A percentile compares a stretch with the other conserved stretches of the same genome.
These are phyloP conservation scores for Sclerotinia glacialis DNA, from an alignment of 2,329 filamentous ascomycete species.

Conservation along the genomic window DNA sequence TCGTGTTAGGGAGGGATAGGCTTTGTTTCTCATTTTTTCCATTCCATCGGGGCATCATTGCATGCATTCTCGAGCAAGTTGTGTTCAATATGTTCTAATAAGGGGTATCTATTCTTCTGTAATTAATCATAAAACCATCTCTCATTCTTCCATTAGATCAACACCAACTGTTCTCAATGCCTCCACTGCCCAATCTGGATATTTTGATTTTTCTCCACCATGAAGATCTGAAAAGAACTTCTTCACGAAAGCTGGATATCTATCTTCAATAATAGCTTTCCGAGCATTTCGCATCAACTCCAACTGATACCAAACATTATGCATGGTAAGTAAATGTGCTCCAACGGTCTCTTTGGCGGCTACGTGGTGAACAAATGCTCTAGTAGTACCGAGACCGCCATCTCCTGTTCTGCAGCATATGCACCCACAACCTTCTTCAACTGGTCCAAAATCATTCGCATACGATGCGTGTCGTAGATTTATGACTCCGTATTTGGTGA, in stretches of 20 bases:
- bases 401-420: conserved; percentile 67
- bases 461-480: conserved; percentile 78
- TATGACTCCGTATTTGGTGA: conserved; percentile 76
- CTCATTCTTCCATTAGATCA: conserved; percentile 53
- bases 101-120: conserved; percentile 18
- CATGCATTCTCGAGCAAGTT: neutral
- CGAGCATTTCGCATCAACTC: conserved; percentile 75
- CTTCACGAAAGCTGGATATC: conserved; percentile 73
- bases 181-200: conserved; percentile 80
- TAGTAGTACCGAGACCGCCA: conserved; percentile 76
- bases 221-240: conserved; percentile 78
- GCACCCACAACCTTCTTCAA: conserved; percentile 82
- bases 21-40: neutral
- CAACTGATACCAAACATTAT: conserved; percentile 93
- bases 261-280: conserved; percentile 75
- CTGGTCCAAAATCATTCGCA: conserved; percentile 74
- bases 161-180: conserved; percentile 78
- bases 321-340: conserved; percentile 80
- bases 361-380: conserved; percentile 88
- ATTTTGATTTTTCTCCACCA: conserved; percentile 56
- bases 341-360: conserved; percentile 92
- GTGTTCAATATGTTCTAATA: conserved; percentile 4
- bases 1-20: neutral
- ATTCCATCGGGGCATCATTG: neutral
- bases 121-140: neutral